Evolutionary conservation across 495 filamentous ascomycete genomes (phyloP).

Genomic region (Astrocystis sublimbata): DNA sequence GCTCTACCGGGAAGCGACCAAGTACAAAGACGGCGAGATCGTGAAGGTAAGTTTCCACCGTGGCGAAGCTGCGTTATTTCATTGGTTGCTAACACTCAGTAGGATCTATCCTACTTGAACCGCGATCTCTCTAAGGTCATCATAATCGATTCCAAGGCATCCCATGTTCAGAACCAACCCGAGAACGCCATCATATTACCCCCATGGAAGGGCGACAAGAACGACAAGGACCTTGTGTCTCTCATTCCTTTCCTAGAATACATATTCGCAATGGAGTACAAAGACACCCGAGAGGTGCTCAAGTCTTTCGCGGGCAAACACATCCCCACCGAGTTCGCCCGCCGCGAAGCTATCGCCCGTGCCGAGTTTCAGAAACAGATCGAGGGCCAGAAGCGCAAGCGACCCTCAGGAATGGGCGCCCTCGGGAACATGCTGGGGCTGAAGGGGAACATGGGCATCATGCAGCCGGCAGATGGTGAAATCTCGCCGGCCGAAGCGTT

Average conservation of each 20-base stretch:
- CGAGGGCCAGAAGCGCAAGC: conserved; percentile 67
- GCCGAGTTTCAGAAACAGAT: conserved; percentile 76
- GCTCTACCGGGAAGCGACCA: conserved; percentile 89
- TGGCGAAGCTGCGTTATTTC: background rate
- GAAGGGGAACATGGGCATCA: conserved; percentile 59
- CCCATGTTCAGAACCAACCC: conserved; percentile 81
- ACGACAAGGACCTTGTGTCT: conserved; percentile 80
- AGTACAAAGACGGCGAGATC: conserved; percentile 92
- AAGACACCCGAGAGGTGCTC: conserved; percentile 80
- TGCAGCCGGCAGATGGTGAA: conserved; percentile 64
- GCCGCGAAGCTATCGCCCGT: conserved; percentile 80
- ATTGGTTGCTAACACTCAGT: conserved; percentile 10
- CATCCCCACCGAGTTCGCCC: conserved; percentile 85
- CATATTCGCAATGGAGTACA: conserved; percentile 86
- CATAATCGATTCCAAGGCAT: conserved; percentile 80
- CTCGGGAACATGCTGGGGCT: conserved; percentile 73
- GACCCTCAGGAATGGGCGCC: conserved; percentile 58
- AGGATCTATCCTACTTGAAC: conserved; percentile 97
- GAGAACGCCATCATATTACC: conserved; percentile 90
- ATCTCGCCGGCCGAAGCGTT: conserved; percentile 68
- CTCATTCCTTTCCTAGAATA: conserved; percentile 96
- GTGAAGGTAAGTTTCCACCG: conserved; percentile 70
- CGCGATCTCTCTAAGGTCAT: conserved; percentile 92
- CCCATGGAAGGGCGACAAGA: conserved; percentile 81
- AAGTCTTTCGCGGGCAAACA: conserved; percentile 83